These are phyloP conservation scores for Phytophthora sp. DNA, from an alignment of 352 stramenopile genomes.

Conservation along the genomic window DNA sequence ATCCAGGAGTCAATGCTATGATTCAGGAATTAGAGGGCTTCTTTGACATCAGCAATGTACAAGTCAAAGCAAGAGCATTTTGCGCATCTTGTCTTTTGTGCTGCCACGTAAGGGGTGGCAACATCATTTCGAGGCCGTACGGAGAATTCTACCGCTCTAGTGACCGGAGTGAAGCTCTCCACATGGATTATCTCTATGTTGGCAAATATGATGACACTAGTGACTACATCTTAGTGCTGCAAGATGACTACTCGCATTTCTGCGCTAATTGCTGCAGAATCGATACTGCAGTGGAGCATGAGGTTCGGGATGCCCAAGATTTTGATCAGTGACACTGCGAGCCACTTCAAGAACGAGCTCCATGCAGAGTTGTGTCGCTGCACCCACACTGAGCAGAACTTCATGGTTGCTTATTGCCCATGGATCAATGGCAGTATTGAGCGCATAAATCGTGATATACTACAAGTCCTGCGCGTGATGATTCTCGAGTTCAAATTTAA, in stretches of 20 bases:
- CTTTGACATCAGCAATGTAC: background rate
- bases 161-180: background rate
- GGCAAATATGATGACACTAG: background rate
- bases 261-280: background rate
- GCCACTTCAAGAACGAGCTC: background rate
- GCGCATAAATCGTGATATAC: background rate
- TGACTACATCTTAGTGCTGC: slow-evolving; percentile 5
- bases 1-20: background rate
- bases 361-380: background rate
- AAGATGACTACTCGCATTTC: slow-evolving; percentile 5
- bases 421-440: slow-evolving; percentile 3
- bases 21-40: background rate
- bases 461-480: background rate
- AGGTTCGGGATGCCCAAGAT: background rate
- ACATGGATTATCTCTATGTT: slow-evolving; percentile 8
- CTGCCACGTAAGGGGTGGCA: slow-evolving; percentile 2
- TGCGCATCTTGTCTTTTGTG: background rate
- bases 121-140: slow-evolving; percentile 2
- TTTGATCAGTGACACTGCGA: slow-evolving; percentile 4
- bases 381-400: background rate
- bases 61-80: background rate
- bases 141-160: background rate
- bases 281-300: background rate
- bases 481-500: background rate
- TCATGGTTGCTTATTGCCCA: background rate